Conservation (phyloP, 257 asterid species). For the Thymus mandschuricus region DNA sequence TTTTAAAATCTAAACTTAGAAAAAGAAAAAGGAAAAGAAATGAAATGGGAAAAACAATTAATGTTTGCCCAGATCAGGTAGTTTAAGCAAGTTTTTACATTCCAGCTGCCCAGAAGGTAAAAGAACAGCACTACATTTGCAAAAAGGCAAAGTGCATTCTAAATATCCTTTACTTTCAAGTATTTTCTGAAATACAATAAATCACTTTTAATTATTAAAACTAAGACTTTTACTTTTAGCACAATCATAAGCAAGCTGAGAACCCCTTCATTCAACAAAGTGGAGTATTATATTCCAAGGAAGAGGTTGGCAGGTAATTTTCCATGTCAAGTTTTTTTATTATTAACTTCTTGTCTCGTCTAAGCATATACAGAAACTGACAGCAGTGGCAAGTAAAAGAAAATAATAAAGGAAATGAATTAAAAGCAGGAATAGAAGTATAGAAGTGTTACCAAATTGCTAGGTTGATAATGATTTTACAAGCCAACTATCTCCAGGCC, state of each 20-base stretch:
- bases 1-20: background rate
- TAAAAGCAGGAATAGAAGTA: slow-evolving; percentile 22
- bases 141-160: background rate
- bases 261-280: background rate
- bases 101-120: background rate
- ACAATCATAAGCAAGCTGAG: too few relatives aligned
- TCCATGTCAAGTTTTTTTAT: background rate
- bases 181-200: background rate
- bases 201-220: background rate
- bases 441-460: slow-evolving; percentile 32
- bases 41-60: too few relatives aligned
- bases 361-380: slow-evolving; percentile 25
- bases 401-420: slow-evolving; percentile 6
- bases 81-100: slow-evolving; percentile 12
- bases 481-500: slow-evolving; percentile 39
- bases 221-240: background rate
- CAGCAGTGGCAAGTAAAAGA: slow-evolving; percentile 11
- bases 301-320: background rate
- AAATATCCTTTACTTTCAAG: background rate
- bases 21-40: background rate
- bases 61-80: background rate
- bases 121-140: background rate
- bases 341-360: background rate
- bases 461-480: slow-evolving; percentile 31
- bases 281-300: background rate